Base-by-base conservation (phyloP, 2,329 filamentous ascomycete genomes). In the Alternaria postmessia region DNA sequence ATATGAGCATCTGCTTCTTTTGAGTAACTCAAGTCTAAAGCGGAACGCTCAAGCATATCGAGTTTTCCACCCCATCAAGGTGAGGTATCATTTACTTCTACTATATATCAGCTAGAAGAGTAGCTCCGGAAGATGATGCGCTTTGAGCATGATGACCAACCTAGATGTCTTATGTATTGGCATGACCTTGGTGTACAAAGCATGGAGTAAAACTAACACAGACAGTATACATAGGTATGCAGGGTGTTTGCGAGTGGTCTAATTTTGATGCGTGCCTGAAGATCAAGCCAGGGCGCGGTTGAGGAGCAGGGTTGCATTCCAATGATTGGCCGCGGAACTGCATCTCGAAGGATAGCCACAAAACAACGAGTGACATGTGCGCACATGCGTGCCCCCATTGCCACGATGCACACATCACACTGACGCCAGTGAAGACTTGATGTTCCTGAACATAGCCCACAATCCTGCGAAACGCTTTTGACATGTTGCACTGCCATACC, bases 261-360 rank as follows among this genome's bases (percentile, higher is more conserved):
- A 32, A 18, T 5, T 26, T 36, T 55, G 22, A 34, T n/a, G 38
- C 38, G 30, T 55, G 5, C 36, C 51, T 59, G 57, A 28, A 38
- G 51, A 55, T 59, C 51, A 51, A 51, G 34, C 34, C 48, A 28
- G 1, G 30, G 46, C 30, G 5, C 14, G 46, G 3, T 48, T n/a
- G 20, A 18, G 1, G 3, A 49, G 14, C 42, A 38, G 9, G 46
- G 12, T 38, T 22, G 32, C 7, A 12, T 34, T 39, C 18, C 6
- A 9, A 7, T 49, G 41, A 60, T 60, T 60, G 46, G 57, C 51
- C 32, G 22, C 41, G 36, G 30, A 41, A 32, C 46, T 20, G 39
- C 51, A 22, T 43, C 6, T 39, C 22, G 22, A 49, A 9, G 34
- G 46, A 36, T 34, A 48, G 2, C 46, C 46, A 11, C 46, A 16